Conservation (phyloP, 2,329 filamentous ascomycete genomes). For the Penicillium sp. region DNA sequence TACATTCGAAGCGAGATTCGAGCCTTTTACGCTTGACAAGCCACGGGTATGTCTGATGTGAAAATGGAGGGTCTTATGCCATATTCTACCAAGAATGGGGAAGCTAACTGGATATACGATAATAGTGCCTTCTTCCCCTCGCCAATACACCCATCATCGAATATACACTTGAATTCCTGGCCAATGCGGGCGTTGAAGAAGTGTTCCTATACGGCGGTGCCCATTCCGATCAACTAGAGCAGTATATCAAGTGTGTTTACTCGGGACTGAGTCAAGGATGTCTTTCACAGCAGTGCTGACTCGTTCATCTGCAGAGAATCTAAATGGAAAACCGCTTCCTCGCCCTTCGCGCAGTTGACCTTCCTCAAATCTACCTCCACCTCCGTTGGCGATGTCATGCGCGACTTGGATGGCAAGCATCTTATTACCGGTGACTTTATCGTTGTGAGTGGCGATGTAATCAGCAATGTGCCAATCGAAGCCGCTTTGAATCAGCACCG, state of each 20-base stretch:
- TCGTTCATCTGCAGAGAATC: conserved; percentile 49
- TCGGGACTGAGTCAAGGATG: not conserved
- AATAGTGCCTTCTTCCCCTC: conserved; percentile 83
- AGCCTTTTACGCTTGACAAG: conserved; percentile 79
- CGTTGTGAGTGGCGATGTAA: conserved; percentile 83
- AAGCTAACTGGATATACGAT: conserved; percentile 5
- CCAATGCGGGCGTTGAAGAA: conserved; percentile 89
- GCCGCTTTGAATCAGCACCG: conserved; percentile 70
- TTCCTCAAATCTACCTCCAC: conserved; percentile 82
- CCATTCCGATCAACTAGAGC: conserved; percentile 79
- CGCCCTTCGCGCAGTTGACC: conserved; percentile 73
- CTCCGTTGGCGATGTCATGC: conserved; percentile 88
- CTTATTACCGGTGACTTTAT: conserved; percentile 87
- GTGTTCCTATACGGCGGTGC: conserved; percentile 88
- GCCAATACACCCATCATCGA: conserved; percentile 94
- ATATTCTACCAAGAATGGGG: not conserved
- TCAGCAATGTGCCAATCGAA: conserved; percentile 84
- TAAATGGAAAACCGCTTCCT: conserved; percentile 65
- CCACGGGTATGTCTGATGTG: conserved; percentile 75
- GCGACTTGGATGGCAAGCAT: conserved; percentile 80
- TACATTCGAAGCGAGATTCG: conserved; percentile 88
- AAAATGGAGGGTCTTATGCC: no score
- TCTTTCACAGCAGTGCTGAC: conserved; percentile 16
- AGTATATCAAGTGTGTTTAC: conserved; percentile 62
- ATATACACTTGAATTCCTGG: conserved; percentile 93